Evolutionary conservation across 768 basidiomycete species (phyloP).

Genomic region (Leucosporidium creatinivorum): DNA sequence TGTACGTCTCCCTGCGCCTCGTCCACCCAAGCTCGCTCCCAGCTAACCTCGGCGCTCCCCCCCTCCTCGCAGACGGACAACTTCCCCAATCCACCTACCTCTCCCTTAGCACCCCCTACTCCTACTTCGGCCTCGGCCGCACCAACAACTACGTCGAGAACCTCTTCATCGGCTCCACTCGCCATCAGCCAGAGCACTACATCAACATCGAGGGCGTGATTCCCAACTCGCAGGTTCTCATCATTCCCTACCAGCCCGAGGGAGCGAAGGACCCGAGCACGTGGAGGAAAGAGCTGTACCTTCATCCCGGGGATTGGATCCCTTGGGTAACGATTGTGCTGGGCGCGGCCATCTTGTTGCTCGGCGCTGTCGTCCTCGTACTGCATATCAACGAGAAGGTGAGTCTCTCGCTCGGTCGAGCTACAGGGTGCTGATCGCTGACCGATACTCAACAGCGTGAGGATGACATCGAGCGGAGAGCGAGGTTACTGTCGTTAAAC

Average conservation of each 20-base stretch:
- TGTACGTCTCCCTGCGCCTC: slow-evolving; percentile 45
- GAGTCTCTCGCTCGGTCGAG: slow-evolving; percentile 34
- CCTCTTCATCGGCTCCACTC: slow-evolving; percentile 86
- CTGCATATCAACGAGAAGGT: slow-evolving; percentile 92
- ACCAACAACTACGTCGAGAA: slow-evolving; percentile 99
- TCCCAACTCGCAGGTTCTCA: slow-evolving; percentile 94
- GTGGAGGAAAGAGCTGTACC: slow-evolving; percentile 84
- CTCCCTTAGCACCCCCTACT: slow-evolving; percentile 79
- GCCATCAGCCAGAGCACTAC: slow-evolving; percentile 59
- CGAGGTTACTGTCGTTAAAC: slow-evolving; percentile 90
- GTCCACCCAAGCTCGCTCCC: neutral
- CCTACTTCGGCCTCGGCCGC: slow-evolving; percentile 91
- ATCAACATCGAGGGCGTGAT: slow-evolving; percentile 96
- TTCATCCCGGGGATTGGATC: slow-evolving; percentile 94
- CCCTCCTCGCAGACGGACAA: slow-evolving; percentile 64
- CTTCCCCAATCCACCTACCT: slow-evolving; percentile 90
- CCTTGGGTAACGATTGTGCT: slow-evolving; percentile 92
- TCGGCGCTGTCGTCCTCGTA: slow-evolving; percentile 75
- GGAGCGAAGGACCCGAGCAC: slow-evolving; percentile 41
- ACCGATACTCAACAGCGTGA: slow-evolving; percentile 56
- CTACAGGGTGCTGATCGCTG: neutral
- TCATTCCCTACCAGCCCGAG: slow-evolving; percentile 60
- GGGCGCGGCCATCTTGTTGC: slow-evolving; percentile 59
- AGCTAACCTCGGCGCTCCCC: neutral
- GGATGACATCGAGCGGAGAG: slow-evolving; percentile 81